Base-by-base conservation (phyloP, 2,329 filamentous ascomycete genomes). In the Aspergillus alliaceus region DNA sequence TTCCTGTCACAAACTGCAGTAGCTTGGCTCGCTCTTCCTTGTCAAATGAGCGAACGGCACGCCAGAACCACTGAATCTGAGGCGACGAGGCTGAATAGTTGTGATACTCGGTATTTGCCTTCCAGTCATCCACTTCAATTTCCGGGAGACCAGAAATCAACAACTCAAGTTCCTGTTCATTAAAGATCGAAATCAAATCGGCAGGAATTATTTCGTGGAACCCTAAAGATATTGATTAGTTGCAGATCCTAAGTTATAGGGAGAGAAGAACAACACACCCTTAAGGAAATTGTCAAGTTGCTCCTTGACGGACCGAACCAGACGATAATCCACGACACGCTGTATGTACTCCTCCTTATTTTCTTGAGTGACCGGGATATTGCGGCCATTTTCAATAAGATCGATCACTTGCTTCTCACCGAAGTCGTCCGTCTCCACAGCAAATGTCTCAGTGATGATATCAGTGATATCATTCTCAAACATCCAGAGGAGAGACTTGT, bases 51-150 rank as follows among this genome's bases (percentile, higher is more conserved):
- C 95, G 88, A 42, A 99, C 87, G 25, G 95, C 95, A 69, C 96
- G 89, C 95, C 95, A 99, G 86, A 99, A 99, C 95, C 95, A 99
- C 74, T 98, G 93, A 58, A 99, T 96, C 73, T 99, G 96, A 44
- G 91, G 90, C 3, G 95, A 97, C 0, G 93, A 93, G 31, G 91
- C 89, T 4, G 86, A 91, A 79, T 99, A 99, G 76, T 98, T 98
- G 77, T 98, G 93, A 69, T 99, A 98, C 72, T 99, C 96, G 2
- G 93, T 96, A 77, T 97, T 96, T 77, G 90, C 92, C 84, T 96
- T 97, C 95, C 95, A 99, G 77, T 99, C 95, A 70, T 99, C 95
- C 39, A 98, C 86, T 66, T 99, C 93, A 66, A 99, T 97, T 70
- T 99, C 95, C 1, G 95, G 95, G 51, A 99, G 83, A 71, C 95